Base-by-base conservation (phyloP, 1,284 basidiomycete genomes). In the Fomitiporia mediterranea region DNA sequence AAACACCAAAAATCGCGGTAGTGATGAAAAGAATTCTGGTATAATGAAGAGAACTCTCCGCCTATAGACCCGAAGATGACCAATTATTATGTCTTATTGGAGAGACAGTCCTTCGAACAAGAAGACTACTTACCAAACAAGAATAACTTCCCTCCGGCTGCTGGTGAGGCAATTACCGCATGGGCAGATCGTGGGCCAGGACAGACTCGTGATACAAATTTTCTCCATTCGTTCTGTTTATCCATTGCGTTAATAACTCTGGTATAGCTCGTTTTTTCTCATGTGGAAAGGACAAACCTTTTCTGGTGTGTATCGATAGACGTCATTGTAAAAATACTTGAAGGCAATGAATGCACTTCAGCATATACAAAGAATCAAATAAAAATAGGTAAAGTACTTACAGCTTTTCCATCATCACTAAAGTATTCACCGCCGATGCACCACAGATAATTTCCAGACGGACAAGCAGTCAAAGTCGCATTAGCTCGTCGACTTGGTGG, bases 21-120 rank as follows among this genome's bases (percentile, higher is more conserved):
- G 66, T 96, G 93, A 62, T 95, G 91, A 69, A 96, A 96, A 0
- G 84, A 84, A 28, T 86, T 94, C 69, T 96, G 93, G 59, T 91
- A 81, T 3, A 91, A 71, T 0, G 89, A 90, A 0, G 92, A 93
- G 63, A 91, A 94, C 69, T 94, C 91, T 9, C 91, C 91, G 21
- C 88, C 86, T 86, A 58, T 6, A 17, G 13, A 21, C 15, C 15
- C 19, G 55, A 25, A 43, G 39, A 19, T 25, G 17, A 28, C n/a
- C 44, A 54, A 47, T 43, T 51, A 51, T 19, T 15, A 52, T 38
- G 25, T 25, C 9, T 37, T 13, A 15, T 28, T 53, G 9, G 48
- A 21, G 4, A 39, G 19, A 11, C 17, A 15, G 11, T 9, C 27
- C 21, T 43, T n/a, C n/a, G n/a, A n/a, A n/a, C n/a, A n/a, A n/a